Conservation (phyloP, 2,329 filamentous ascomycete species). For the Microsporum ferrugineum region DNA sequence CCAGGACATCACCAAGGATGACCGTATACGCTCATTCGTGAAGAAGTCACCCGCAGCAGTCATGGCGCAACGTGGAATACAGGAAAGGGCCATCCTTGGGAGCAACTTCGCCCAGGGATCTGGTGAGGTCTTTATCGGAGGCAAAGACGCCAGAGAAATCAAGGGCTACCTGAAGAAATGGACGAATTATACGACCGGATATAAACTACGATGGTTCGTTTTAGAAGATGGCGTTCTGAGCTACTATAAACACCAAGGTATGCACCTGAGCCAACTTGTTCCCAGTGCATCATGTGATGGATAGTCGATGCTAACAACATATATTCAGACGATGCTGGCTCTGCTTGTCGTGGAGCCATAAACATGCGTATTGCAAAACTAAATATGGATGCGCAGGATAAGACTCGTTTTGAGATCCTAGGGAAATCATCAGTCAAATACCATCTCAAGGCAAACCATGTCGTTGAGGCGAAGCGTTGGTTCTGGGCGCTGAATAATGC, state of each 20-base stretch:
- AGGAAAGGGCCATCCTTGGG: constrained; percentile 91
- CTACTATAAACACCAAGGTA: constrained; percentile 93
- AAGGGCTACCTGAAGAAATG: constrained; percentile 98
- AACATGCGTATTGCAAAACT: constrained; percentile 95
- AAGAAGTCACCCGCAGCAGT: constrained; percentile 92
- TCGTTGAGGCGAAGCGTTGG: constrained; percentile 96
- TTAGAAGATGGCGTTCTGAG: constrained; percentile 93
- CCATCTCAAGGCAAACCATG: constrained; percentile 92
- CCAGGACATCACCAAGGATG: constrained; percentile 93
- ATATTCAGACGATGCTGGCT: constrained; percentile 68
- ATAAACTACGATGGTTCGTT: constrained; percentile 95
- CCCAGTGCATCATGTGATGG: neutral
- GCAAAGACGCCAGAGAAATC: constrained; percentile 88
- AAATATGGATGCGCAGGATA: constrained; percentile 94
- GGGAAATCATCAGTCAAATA: constrained; percentile 99
- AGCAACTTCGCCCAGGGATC: constrained; percentile 48
- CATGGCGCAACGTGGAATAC: constrained; percentile 85
- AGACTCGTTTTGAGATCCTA: constrained; percentile 93
- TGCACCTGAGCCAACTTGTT: constrained; percentile 5
- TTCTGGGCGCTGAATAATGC: constrained; percentile 99
- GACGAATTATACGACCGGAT: constrained; percentile 97
- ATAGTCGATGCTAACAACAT: neutral
- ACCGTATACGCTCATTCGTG: constrained; percentile 72
- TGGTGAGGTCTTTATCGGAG: constrained; percentile 48
- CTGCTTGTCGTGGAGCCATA: constrained; percentile 91